These are phyloP conservation scores for Gossypioides kirkii DNA, from an alignment of 345 rosid genomes.

Conservation along the genomic window DNA sequence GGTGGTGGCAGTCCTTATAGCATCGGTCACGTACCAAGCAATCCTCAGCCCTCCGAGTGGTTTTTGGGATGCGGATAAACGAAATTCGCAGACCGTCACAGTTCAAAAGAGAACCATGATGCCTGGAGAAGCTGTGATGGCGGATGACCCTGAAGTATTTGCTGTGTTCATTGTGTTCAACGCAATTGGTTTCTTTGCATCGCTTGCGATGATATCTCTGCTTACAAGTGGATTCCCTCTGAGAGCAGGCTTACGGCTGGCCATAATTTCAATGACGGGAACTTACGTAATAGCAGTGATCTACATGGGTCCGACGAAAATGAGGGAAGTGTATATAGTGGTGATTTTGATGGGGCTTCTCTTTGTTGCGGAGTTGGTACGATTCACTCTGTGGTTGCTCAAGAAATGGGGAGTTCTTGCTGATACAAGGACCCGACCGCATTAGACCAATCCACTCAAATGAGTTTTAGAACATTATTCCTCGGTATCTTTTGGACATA, in stretches of 20 bases:
- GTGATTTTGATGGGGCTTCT: not conserved
- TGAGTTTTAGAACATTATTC: no score
- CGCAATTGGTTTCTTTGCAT: constrained; percentile 11
- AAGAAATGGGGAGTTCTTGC: not conserved
- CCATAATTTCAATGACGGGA: not conserved
- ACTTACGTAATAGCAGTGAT: constrained; percentile 1
- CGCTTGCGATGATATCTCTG: constrained; percentile 8
- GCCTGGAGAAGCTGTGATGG: constrained; percentile 11
- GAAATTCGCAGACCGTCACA: not conserved
- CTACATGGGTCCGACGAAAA: constrained; percentile 7
- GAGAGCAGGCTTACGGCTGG: not conserved
- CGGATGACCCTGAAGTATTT: constrained; percentile 8
- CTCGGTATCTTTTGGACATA: no score
- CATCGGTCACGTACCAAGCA: constrained; percentile 10
- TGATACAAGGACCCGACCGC: not conserved
- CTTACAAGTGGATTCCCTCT: constrained; percentile 10
- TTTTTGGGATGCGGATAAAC: not conserved
- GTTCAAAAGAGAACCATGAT: constrained; percentile 1
- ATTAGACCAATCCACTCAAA: not conserved
- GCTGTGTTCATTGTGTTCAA: not conserved
- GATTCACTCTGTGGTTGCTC: constrained; percentile 4
- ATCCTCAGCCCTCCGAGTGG: constrained; percentile 2
- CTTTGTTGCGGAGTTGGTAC: not conserved
- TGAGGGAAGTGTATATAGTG: constrained; percentile 4
- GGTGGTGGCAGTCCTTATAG: constrained; percentile 4